Evolutionary conservation across 768 basidiomycete species (phyloP).

Genomic region (Asterophora parasitica): DNA sequence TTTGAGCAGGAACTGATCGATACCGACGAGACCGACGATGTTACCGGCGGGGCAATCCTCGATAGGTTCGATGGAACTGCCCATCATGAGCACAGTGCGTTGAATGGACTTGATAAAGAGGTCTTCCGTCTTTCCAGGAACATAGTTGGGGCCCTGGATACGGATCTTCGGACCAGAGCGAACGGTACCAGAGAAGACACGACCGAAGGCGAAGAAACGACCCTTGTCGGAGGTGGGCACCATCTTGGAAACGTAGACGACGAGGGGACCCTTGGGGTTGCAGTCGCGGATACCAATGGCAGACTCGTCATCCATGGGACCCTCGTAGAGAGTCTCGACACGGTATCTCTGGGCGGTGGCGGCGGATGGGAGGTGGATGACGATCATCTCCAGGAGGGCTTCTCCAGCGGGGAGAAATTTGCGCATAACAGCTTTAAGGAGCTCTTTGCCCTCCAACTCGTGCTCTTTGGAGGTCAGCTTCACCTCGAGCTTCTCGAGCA

Average conservation of each 20-base stretch:
- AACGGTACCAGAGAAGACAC: conserved; percentile 99
- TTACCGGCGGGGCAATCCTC: conserved; percentile 99
- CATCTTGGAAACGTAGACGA: conserved; percentile 99
- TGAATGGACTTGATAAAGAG: conserved; percentile 97
- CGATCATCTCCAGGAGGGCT: conserved; percentile 98
- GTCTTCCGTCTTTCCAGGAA: conserved; percentile 98
- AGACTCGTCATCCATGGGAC: conserved; percentile 99
- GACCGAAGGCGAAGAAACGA: conserved; percentile 99
- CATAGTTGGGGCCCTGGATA: conserved; percentile 98
- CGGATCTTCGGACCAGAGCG: conserved; percentile 96
- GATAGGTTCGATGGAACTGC: conserved; percentile 95
- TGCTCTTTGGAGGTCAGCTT: conserved; percentile 83
- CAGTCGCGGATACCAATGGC: conserved; percentile 98
- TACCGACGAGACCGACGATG: conserved; percentile 98
- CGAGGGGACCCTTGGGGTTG: conserved; percentile 92
- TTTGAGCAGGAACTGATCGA: conserved; percentile 99
- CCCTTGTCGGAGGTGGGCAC: conserved; percentile 99
- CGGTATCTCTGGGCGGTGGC: conserved; percentile 97
- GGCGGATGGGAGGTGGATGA: conserved; percentile 97
- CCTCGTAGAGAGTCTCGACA: conserved; percentile 99
- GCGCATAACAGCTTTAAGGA: conserved; percentile 98
- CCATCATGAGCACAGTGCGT: conserved; percentile 99
- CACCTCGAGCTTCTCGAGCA: conserved; percentile 96
- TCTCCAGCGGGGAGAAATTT: conserved; percentile 99
- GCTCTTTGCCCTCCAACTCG: conserved; percentile 90